Base-by-base conservation (phyloP, 1,284 basidiomycete species). In the Laetiporus sulphureus region DNA sequence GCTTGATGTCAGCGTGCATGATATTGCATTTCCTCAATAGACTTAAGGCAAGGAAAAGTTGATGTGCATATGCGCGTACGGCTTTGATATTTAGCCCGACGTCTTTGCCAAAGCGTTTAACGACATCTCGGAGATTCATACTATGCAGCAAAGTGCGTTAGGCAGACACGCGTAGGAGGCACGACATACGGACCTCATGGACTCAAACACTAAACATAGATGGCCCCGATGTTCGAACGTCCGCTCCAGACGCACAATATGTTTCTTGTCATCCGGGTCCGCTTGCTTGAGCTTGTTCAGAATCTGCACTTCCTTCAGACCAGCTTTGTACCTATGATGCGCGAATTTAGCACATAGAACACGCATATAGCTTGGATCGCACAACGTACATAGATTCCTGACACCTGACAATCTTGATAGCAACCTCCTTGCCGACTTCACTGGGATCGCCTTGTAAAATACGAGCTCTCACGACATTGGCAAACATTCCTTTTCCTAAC, bases 51-150 rank as follows among this genome's bases (percentile, higher is more conserved):
- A 97, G 72, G 64, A 99, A 93, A 46, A 98, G 81, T 60, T 99
- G 96, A 55, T 97, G 91, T 24, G 94, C 85, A 60, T 99, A 99
- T 4, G 95, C 91, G 47, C 93, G 79, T n/a, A 99, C 96, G 23
- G 96, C 96, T 51, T 85, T 79, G 60, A 98, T 85, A 59, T 98
- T 98, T 33, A 99, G 71, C 5, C 96, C 96, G 38, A 99, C 85
- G 54, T 99, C 93, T 62, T 98, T 98, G 41, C 96, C 96, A 60
- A 98, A 99, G n/a, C 93, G 83, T 62, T 98, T 98, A 43, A 99
- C 88, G 16, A 99, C 91, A 46, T 99, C 95, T 48, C 96, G 88
- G 20, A 99, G 73, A 59, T 99, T 99, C 91, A 99, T 96, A 57
- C 92, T 95, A 31, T 24, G 8, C 45, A 11, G 34, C 47, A 24